These are phyloP conservation scores for Ichthyophthirius multifiliis DNA, from an alignment of 169 alveolate species.

Conservation along the genomic window DNA sequence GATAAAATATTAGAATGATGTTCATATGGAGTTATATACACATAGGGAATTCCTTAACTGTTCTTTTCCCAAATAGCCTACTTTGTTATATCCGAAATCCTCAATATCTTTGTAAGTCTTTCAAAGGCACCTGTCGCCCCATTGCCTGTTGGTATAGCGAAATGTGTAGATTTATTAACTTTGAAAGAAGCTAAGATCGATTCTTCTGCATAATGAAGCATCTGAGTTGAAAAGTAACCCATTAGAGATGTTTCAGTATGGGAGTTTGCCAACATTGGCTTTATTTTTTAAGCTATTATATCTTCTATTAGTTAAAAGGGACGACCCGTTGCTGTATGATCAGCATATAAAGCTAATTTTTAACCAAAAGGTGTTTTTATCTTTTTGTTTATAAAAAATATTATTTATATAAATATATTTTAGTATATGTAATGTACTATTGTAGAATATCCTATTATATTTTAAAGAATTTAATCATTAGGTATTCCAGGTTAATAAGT, in stretches of 20 bases:
- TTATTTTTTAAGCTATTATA: constrained; percentile 65
- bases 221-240: constrained; percentile 58
- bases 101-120: constrained; percentile 56
- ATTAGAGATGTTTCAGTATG: constrained; percentile 83
- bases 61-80: not conserved
- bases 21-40: constrained; percentile 78
- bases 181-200: constrained; percentile 70
- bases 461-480: too few relatives aligned
- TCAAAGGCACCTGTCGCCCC: constrained; percentile 80
- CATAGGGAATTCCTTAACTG: constrained; percentile 48
- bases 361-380: constrained; percentile 84
- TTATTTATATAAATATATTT: too few relatives aligned
- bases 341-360: constrained; percentile 81
- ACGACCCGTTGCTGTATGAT: constrained; percentile 89
- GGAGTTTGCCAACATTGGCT: constrained; percentile 87
- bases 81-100: constrained; percentile 11
- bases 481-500: too few relatives aligned
- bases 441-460: too few relatives aligned
- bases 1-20: constrained; percentile 85
- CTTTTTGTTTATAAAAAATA: too few relatives aligned
- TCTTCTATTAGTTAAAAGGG: constrained; percentile 81
- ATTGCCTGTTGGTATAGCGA: constrained; percentile 70
- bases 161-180: constrained; percentile 76
- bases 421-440: too few relatives aligned
- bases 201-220: constrained; percentile 17